phyloP scores from a whole-genome alignment of 345 rosid genomes.

The Arabis hirsuta region DNA sequence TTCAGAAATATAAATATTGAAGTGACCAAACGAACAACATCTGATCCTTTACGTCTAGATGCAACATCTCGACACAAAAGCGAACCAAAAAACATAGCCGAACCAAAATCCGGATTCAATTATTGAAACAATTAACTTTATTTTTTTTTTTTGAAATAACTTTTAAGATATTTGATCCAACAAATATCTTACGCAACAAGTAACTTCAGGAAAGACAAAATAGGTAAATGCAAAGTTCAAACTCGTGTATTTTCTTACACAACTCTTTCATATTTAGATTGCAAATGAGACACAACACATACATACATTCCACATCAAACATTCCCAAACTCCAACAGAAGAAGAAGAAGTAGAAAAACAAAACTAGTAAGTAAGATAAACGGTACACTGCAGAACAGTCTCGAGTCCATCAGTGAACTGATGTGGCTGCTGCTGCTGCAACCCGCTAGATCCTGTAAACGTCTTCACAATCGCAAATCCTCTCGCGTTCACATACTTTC shows the following conservation, averaged over 20 bases:
- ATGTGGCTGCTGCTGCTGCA: slow-evolving; percentile 43
- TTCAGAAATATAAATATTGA: too few species aligned
- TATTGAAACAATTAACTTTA: too few species aligned
- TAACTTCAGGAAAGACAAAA: not conserved
- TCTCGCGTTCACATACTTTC: slow-evolving; percentile 74
- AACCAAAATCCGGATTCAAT: too few species aligned
- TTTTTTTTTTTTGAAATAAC: too few species aligned
- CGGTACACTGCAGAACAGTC: slow-evolving; percentile 63
- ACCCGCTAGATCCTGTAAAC: slow-evolving; percentile 54
- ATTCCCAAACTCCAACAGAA: slow-evolving; percentile 19
- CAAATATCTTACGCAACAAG: too few species aligned
- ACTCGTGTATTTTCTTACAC: slow-evolving; percentile 12
- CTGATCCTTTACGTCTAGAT: too few species aligned
- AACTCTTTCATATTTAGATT: slow-evolving; percentile 25
- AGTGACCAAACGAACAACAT: too few species aligned
- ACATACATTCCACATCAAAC: slow-evolving; percentile 32
- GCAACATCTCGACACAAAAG: too few species aligned
- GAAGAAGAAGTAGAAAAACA: slow-evolving; percentile 2
- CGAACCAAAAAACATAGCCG: too few species aligned
- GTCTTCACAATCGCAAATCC: slow-evolving; percentile 77
- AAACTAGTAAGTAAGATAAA: slow-evolving; percentile 57
- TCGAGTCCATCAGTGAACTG: slow-evolving; percentile 68
- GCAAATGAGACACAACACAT: slow-evolving; percentile 32
- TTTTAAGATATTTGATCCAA: too few species aligned
- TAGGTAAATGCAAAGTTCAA: not conserved